Percentiles rank a stretch among this genome's conserved stretches.
These are phyloP conservation scores for Hyaloscypha finlandica DNA, from an alignment of 495 filamentous ascomycete genomes.

Conservation along the genomic window DNA sequence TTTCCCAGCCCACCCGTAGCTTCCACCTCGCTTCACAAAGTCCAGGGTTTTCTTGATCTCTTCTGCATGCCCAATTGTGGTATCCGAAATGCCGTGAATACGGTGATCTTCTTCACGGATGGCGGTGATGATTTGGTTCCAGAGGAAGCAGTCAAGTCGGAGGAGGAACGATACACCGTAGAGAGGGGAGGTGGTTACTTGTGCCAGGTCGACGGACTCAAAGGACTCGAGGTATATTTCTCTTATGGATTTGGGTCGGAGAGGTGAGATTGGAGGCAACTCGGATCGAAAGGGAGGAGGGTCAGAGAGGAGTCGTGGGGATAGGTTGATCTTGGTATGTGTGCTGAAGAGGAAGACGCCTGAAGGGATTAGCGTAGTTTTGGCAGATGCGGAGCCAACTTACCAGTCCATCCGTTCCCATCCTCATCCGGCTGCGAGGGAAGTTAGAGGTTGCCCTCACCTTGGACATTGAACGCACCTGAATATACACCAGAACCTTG, in stretches of 20 bases:
- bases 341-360: slow-evolving; percentile 33
- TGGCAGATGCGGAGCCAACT: neutral
- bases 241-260: slow-evolving; percentile 29
- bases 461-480: neutral
- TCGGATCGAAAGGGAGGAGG: slow-evolving; percentile 29
- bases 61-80: slow-evolving; percentile 31
- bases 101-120: slow-evolving; percentile 33
- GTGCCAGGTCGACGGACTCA: slow-evolving; percentile 17
- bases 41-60: slow-evolving; percentile 32
- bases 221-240: slow-evolving; percentile 34
- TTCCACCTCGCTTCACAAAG: slow-evolving; percentile 30
- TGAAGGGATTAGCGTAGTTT: slow-evolving; percentile 1
- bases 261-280: slow-evolving; percentile 10
- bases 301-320: slow-evolving; percentile 29
- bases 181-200: slow-evolving; percentile 27
- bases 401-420: slow-evolving; percentile 34
- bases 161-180: slow-evolving; percentile 30
- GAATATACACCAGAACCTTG: slow-evolving; percentile 31
- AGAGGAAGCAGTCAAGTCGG: slow-evolving; percentile 32
- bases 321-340: slow-evolving; percentile 28
- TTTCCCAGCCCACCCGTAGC: slow-evolving; percentile 24
- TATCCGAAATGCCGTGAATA: slow-evolving; percentile 34
- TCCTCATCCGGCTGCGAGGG: slow-evolving; percentile 31
- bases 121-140: slow-evolving; percentile 33
- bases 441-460: neutral